Evolutionary conservation across 2,329 filamentous ascomycete genomes (phyloP).

Genomic region (Alternaria brassicae): DNA sequence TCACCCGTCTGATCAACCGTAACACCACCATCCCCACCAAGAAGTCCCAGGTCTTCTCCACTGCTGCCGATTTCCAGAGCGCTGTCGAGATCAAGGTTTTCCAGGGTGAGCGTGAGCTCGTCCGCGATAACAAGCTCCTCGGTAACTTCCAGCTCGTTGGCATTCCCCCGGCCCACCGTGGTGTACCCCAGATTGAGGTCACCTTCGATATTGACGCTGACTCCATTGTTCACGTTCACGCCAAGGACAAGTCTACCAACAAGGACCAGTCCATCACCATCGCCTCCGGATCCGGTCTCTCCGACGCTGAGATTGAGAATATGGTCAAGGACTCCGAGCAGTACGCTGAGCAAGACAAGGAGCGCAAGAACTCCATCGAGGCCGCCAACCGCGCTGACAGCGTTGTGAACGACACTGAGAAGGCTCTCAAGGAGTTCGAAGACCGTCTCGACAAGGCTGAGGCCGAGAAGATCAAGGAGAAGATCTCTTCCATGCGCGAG

Average conservation of each 20-base stretch:
- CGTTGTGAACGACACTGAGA: slow-evolving; percentile 96
- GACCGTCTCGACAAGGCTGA: slow-evolving; percentile 97
- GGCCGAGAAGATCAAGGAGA: slow-evolving; percentile 91
- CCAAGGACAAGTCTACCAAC: slow-evolving; percentile 99
- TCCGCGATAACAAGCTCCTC: slow-evolving; percentile 97
- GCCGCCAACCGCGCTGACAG: slow-evolving; percentile 96
- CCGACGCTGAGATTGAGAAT: slow-evolving; percentile 90
- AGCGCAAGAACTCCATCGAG: slow-evolving; percentile 95
- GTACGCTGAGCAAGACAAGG: slow-evolving; percentile 93
- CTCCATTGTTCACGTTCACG: slow-evolving; percentile 96
- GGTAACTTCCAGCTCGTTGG: slow-evolving; percentile 99
- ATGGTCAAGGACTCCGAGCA: slow-evolving; percentile 99
- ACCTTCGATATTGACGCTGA: slow-evolving; percentile 99
- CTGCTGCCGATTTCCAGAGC: slow-evolving; percentile 96
- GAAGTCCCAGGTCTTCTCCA: slow-evolving; percentile 99
- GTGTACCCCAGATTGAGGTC: slow-evolving; percentile 95
- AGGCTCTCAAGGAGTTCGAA: slow-evolving; percentile 94
- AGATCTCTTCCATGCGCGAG: slow-evolving; percentile 85
- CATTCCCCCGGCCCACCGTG: slow-evolving; percentile 93
- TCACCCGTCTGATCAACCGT: slow-evolving; percentile 97
- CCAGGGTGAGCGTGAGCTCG: slow-evolving; percentile 99
- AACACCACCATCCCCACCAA: slow-evolving; percentile 99
- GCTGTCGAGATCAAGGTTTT: slow-evolving; percentile 99
- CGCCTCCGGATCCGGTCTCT: slow-evolving; percentile 95
- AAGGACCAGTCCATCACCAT: slow-evolving; percentile 99